A percentile compares a stretch with the other conserved stretches of the same genome.
Evolutionary conservation across 225 moss, liverwort and hornwort genomes (phyloP).

Genomic region (Polytrichum commune): DNA sequence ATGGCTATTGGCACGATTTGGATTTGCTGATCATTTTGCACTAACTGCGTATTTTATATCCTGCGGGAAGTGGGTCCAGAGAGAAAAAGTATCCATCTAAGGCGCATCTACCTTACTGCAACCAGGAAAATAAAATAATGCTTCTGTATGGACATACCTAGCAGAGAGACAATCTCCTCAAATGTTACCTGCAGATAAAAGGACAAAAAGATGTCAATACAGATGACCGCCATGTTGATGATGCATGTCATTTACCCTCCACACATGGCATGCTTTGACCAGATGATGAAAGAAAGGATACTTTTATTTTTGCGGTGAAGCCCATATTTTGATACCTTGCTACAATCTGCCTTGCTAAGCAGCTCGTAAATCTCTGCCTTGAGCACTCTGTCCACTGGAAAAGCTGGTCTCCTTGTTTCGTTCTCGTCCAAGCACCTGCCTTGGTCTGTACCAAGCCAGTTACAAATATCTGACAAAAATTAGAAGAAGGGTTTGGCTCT

Average conservation of each 20-base stretch:
- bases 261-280: too few relatives aligned
- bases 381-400: conserved; percentile 20
- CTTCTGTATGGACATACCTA: conserved; percentile 41
- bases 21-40: too few relatives aligned
- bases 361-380: conserved; percentile 26
- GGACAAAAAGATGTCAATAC: conserved; percentile 25
- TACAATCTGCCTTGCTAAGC: conserved; percentile 23
- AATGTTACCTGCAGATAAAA: conserved; percentile 41
- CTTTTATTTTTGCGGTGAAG: too few relatives aligned
- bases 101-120: too few relatives aligned
- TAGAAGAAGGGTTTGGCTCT: background rate
- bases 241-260: background rate
- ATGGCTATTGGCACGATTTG: too few relatives aligned
- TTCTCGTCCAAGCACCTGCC: conserved; percentile 15
- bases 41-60: too few relatives aligned
- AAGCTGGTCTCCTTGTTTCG: conserved; percentile 14
- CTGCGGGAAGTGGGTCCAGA: too few relatives aligned
- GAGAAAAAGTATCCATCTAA: too few relatives aligned
- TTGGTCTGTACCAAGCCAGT: conserved; percentile 13
- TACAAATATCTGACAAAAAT: background rate
- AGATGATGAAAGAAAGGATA: too few relatives aligned
- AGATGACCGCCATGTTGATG: conserved; percentile 9
- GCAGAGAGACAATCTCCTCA: conserved; percentile 44
- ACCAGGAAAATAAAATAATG: too few relatives aligned
- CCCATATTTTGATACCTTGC: conserved; percentile 11